A percentile compares a stretch with the other conserved stretches of the same genome.
phyloP scores from a whole-genome alignment of 1,139 yeast species.

The Blastobotrys serpentis region DNA sequence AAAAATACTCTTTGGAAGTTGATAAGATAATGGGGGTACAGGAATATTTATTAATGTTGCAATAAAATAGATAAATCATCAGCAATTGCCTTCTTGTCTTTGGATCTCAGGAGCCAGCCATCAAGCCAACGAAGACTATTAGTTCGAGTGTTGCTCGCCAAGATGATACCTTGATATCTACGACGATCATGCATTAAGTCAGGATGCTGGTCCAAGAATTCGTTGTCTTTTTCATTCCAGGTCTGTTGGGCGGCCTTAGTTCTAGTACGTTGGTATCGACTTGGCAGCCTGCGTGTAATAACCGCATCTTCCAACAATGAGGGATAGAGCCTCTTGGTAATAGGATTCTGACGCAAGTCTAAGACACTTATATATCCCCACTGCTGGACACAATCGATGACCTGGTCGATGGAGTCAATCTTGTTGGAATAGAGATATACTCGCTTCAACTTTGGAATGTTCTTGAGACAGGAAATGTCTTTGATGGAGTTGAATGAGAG shows the following conservation, averaged over 20 bases:
- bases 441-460: slow-evolving; percentile 33
- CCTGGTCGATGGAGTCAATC: slow-evolving; percentile 25
- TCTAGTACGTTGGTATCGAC: slow-evolving; percentile 25
- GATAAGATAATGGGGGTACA: too few relatives aligned
- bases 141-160: background rate
- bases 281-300: slow-evolving; percentile 6
- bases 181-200: background rate
- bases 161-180: slow-evolving; percentile 1
- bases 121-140: background rate
- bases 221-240: slow-evolving; percentile 26
- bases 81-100: background rate
- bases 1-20: too few relatives aligned
- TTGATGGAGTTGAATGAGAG: slow-evolving; percentile 35
- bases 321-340: slow-evolving; percentile 34
- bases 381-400: slow-evolving; percentile 28
- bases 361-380: slow-evolving; percentile 30
- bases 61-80: slow-evolving; percentile 8
- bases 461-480: slow-evolving; percentile 30
- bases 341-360: slow-evolving; percentile 38
- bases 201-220: slow-evolving; percentile 18
- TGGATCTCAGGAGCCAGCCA: slow-evolving; percentile 5
- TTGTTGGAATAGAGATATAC: slow-evolving; percentile 34
- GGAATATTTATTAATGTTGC: background rate
- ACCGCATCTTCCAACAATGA: slow-evolving; percentile 22
- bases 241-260: slow-evolving; percentile 21